Evolutionary conservation across 306 rosid genomes (phyloP), one percentile per base, ranked within the genome.

Genomic region (Quercus glauca): DNA sequence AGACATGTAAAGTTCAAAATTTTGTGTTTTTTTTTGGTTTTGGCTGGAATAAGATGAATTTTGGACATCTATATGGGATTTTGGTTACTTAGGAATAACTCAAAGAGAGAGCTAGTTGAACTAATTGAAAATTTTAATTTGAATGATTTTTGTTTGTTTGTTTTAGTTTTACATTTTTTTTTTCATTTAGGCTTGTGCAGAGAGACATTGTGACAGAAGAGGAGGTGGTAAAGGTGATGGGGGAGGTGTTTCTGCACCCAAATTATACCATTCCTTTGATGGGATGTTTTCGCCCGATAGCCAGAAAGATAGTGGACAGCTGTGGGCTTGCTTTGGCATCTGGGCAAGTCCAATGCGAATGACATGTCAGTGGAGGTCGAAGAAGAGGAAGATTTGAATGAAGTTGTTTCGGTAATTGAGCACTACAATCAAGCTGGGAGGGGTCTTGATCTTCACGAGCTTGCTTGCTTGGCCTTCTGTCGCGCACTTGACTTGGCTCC

Each of bases 361-460:
- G 87, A 71, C 1, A 53, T 67, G 29, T 74, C 60, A 37, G 72
- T 21, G 31, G 80, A 81, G 73, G 55, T 77, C 33, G 84, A 85
- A 23, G 73, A 33, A 7, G 87, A 80, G 45, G 51, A 37, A 19
- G 82, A 76, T 78, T 82, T 84, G 59, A 86, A 74, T 55, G 93
- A 84, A 78, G 87, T 84, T 49, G 76, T 56, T 53, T 61, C 76
- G 78, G 88, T 92, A 49, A 67, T 89, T 43, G 90, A 93, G 65
- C 83, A 82, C 77, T 89, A 81, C 79, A 60, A 69, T 57, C 74
- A 73, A 33, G 71, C 33, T 53, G 93, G 89, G 86, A 90, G 84
- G 83, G 90, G 97, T 77, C 83, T 94, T 5, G 97, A 90, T 85
- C 99, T 94, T 76, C 99, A 92, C 2, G 99, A 94, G 85, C 85